A percentile compares a stretch with the other conserved stretches of the same genome.
phyloP scores from a whole-genome alignment of 768 basidiomycete genomes.

The Phaffia australis region DNA sequence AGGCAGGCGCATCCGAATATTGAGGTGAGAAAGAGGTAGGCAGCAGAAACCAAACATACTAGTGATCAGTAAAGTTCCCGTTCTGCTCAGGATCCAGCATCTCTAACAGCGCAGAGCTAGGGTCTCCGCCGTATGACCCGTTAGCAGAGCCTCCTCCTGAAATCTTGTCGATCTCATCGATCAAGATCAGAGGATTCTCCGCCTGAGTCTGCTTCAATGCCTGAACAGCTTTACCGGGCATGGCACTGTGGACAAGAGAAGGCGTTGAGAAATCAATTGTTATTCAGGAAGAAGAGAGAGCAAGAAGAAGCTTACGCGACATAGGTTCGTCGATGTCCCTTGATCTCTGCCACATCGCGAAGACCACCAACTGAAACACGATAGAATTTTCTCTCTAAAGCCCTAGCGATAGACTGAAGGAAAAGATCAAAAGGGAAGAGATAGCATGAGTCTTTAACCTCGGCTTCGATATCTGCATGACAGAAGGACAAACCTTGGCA shows the following conservation, averaged over 20 bases:
- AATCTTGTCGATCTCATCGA: constrained; percentile 95
- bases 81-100: constrained; percentile 96
- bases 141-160: constrained; percentile 49
- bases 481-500: constrained; percentile 10
- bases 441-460: background rate
- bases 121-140: constrained; percentile 51
- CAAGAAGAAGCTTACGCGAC: constrained; percentile 53
- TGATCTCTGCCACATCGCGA: constrained; percentile 97
- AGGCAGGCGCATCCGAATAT: background rate
- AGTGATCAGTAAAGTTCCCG: constrained; percentile 85
- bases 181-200: constrained; percentile 85
- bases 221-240: constrained; percentile 91
- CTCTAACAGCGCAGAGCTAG: constrained; percentile 77
- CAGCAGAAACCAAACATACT: constrained; percentile 48
- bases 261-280: background rate
- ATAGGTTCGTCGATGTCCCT: constrained; percentile 95
- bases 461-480: no score
- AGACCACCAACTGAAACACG: constrained; percentile 92
- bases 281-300: background rate
- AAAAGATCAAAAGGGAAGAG: constrained; percentile 51
- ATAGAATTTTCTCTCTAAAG: constrained; percentile 85
- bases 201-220: constrained; percentile 85
- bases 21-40: background rate
- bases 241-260: constrained; percentile 46
- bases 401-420: constrained; percentile 68